phyloP scores from a whole-genome alignment of 305 asterid genomes.

The Fraxinus dipetala region DNA sequence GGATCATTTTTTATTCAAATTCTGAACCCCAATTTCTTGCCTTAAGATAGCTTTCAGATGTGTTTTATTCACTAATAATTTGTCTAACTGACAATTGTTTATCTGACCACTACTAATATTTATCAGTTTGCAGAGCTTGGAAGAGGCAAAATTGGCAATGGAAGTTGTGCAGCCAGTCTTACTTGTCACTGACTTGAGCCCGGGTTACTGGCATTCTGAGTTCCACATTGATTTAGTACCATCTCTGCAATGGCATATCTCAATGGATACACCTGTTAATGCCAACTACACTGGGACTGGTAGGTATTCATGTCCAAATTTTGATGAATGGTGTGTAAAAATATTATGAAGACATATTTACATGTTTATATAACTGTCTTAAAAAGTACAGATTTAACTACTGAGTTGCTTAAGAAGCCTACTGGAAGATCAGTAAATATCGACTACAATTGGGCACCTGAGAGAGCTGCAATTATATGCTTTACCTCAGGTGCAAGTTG shows the following conservation, averaged over 20 bases:
- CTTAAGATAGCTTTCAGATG: not conserved
- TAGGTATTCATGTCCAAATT: conserved; percentile 21
- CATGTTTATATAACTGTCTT: conserved; percentile 8
- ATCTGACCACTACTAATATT: not conserved
- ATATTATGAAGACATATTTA: not conserved
- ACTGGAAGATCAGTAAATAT: conserved; percentile 19
- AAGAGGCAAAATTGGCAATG: conserved; percentile 78
- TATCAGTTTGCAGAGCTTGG: conserved; percentile 53
- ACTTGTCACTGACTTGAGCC: conserved; percentile 59
- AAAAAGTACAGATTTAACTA: conserved; percentile 46
- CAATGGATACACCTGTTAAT: conserved; percentile 35
- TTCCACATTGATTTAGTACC: conserved; percentile 44
- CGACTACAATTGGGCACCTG: conserved; percentile 67
- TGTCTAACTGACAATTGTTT: not conserved
- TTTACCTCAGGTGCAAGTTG: conserved; percentile 70
- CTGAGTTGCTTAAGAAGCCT: conserved; percentile 43
- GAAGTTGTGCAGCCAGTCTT: conserved; percentile 60
- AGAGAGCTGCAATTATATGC: conserved; percentile 73
- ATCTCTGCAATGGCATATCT: conserved; percentile 64
- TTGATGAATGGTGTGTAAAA: not conserved
- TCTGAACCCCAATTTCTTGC: not conserved
- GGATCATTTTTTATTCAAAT: not conserved
- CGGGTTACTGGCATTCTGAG: conserved; percentile 61
- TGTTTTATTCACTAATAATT: not conserved
- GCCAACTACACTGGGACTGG: conserved; percentile 27